These are phyloP conservation scores for Eurotiales sp. DNA, from an alignment of 2,329 filamentous ascomycete species.

Conservation along the genomic window DNA sequence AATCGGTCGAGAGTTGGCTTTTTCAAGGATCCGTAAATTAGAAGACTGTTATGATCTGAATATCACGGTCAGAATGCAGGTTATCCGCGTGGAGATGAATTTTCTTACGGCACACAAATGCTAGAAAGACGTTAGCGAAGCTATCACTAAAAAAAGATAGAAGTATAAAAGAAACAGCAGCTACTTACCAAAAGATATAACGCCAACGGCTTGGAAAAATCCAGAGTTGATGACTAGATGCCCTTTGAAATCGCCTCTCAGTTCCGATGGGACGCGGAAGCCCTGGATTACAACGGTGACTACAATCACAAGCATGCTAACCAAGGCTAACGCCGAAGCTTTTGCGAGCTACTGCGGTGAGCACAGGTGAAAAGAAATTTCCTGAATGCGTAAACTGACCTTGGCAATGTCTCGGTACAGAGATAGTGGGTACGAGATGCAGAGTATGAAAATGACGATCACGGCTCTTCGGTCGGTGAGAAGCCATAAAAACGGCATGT, in stretches of 20 bases:
- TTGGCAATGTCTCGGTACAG: slow-evolving; percentile 97
- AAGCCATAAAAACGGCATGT: slow-evolving; percentile 74
- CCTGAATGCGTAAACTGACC: slow-evolving; percentile 46
- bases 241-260: slow-evolving; percentile 66
- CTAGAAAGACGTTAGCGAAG: slow-evolving; percentile 41
- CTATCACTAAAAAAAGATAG: too few species aligned
- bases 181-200: slow-evolving; percentile 86
- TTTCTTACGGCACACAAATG: slow-evolving; percentile 62
- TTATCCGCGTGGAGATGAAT: not conserved
- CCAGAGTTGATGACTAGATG: slow-evolving; percentile 77
- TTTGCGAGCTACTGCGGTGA: slow-evolving; percentile 71
- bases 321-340: slow-evolving; percentile 85
- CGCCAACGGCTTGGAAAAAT: slow-evolving; percentile 92
- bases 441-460: slow-evolving; percentile 82
- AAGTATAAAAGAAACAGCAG: slow-evolving; percentile 4
- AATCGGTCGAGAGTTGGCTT: slow-evolving; percentile 97
- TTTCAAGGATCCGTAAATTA: slow-evolving; percentile 93
- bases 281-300: slow-evolving; percentile 84
- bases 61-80: slow-evolving; percentile 19
- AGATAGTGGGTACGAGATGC: slow-evolving; percentile 84
- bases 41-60: slow-evolving; percentile 83
- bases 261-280: slow-evolving; percentile 65
- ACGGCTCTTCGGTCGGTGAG: slow-evolving; percentile 76
- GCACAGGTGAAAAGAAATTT: slow-evolving; percentile 10
- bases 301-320: slow-evolving; percentile 91